Evolutionary conservation across 2,329 filamentous ascomycete species (phyloP).

Genomic region (Exophiala alcalophila): DNA sequence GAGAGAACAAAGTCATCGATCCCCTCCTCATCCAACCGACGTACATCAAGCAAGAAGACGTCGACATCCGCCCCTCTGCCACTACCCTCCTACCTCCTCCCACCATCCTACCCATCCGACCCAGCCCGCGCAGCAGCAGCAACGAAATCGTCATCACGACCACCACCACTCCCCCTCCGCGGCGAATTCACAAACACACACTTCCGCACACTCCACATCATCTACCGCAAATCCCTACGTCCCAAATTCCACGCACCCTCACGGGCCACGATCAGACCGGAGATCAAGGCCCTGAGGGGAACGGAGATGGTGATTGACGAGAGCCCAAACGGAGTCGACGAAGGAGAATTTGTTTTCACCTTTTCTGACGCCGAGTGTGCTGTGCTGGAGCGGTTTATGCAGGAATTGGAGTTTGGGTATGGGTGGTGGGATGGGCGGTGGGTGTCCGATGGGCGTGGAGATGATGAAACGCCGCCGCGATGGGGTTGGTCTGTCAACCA

Average conservation of each 20-base stretch:
- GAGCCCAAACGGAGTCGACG: slow-evolving; percentile 17
- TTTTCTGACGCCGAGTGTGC: slow-evolving; percentile 20
- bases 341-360: slow-evolving; percentile 24
- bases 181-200: slow-evolving; percentile 30
- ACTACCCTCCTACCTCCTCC: slow-evolving; percentile 28
- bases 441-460: slow-evolving; percentile 4
- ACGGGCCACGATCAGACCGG: slow-evolving; percentile 18
- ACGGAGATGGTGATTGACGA: slow-evolving; percentile 66
- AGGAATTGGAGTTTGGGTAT: slow-evolving; percentile 25
- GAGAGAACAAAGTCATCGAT: slow-evolving; percentile 18
- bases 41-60: neutral
- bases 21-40: slow-evolving; percentile 3
- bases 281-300: slow-evolving; percentile 15
- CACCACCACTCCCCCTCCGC: slow-evolving; percentile 19
- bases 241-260: slow-evolving; percentile 27
- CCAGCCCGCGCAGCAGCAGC: slow-evolving; percentile 16
- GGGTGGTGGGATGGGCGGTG: slow-evolving; percentile 9
- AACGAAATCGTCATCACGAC: too few species aligned
- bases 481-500: slow-evolving; percentile 45
- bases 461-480: slow-evolving; percentile 18
- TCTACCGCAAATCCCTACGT: slow-evolving; percentile 29
- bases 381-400: slow-evolving; percentile 34
- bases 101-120: slow-evolving; percentile 30
- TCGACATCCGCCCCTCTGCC: neutral
- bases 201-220: slow-evolving; percentile 30